Evolutionary conservation across 75 land plant species (phyloP), one percentile per base, ranked within the genome.

Genomic region (Selaginella moellendorffii): DNA sequence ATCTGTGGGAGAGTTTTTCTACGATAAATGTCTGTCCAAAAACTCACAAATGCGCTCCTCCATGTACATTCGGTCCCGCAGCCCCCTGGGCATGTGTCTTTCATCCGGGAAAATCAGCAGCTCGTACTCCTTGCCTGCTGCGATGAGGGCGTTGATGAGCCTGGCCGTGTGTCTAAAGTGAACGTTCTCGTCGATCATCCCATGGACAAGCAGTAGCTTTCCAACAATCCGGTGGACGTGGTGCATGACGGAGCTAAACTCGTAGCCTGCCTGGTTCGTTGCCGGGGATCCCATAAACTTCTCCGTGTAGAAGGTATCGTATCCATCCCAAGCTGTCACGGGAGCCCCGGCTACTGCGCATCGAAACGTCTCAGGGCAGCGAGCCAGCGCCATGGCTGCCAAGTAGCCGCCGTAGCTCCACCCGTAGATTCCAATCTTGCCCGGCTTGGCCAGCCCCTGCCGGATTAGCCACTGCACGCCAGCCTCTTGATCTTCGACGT

Each of bases 101-200:
- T 92, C 97, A 63, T 92, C 93, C 0, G 97, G 97, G 66, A 92
- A 92, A 0, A 92, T 68, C 8, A 92, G 68, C 1, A 92, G 74
- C 73, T 92, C 97, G 61, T 92, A 87, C 2, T 71, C 71, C 68
- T 85, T 87, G 1, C 86, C 71, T 24, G 84, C 86, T 0, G 82
- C 77, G 5, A 83, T 77, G 0, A 92, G 73, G 1, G 86, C 86
- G 71, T 92, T 92, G 46, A 92, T 75, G 10, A 92, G 84, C 66
- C 97, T 75, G n/a, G 93, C 97, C 0, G 97, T 92, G 81, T 92
- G 97, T 74, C 97, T 72, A 67, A 92, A 92, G 62, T 92, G 97
- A 24, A 92, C 97, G 62, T 92, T 92, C 54, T 92, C 97, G 53
- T 92, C 97, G 30, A 87, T 87, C 97, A 92, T 92, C 2, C 97